Percentiles rank a stretch among this genome's conserved stretches.
phyloP scores from a whole-genome alignment of 2,329 filamentous ascomycete species.

The Colletotrichum sansevieriae region DNA sequence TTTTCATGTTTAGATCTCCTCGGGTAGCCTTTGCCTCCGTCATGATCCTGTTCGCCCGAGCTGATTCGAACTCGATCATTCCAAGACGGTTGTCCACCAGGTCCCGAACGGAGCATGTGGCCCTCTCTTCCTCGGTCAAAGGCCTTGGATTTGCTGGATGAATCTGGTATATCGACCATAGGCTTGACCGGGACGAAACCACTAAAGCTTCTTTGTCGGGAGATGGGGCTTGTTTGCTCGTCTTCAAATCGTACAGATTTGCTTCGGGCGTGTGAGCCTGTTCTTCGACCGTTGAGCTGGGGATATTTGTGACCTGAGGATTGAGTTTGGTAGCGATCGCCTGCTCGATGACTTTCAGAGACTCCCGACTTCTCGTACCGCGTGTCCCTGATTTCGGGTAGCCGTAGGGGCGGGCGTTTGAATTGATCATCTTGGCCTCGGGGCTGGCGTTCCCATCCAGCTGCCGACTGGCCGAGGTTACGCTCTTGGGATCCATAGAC shows the following conservation, averaged over 20 bases:
- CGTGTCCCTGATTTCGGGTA: too few species aligned
- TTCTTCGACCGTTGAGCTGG: not conserved
- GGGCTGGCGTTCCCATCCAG: not conserved
- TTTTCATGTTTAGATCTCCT: not conserved
- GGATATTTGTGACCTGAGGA: not conserved
- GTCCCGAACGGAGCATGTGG: constrained; percentile 3
- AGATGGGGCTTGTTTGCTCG: not conserved
- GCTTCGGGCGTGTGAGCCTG: not conserved
- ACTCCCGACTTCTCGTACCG: not conserved
- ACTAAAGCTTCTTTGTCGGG: constrained; percentile 48
- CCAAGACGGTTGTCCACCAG: not conserved
- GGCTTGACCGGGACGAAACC: constrained; percentile 54
- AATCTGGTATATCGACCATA: constrained; percentile 47
- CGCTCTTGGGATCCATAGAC: not conserved
- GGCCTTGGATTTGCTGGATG: constrained; percentile 43
- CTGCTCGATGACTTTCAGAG: not conserved
- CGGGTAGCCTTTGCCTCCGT: not conserved
- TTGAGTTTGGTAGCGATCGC: not conserved
- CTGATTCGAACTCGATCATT: not conserved
- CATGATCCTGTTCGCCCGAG: not conserved
- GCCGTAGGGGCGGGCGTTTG: too few species aligned
- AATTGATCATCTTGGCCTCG: too few species aligned
- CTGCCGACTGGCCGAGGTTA: not conserved
- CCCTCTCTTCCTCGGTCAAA: constrained; percentile 29
- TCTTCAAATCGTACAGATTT: constrained; percentile 16